Percentiles rank a stretch among this genome's conserved stretches.
Conservation (phyloP, 306 rosid genomes). For the Fragaria ananassa region DNA sequence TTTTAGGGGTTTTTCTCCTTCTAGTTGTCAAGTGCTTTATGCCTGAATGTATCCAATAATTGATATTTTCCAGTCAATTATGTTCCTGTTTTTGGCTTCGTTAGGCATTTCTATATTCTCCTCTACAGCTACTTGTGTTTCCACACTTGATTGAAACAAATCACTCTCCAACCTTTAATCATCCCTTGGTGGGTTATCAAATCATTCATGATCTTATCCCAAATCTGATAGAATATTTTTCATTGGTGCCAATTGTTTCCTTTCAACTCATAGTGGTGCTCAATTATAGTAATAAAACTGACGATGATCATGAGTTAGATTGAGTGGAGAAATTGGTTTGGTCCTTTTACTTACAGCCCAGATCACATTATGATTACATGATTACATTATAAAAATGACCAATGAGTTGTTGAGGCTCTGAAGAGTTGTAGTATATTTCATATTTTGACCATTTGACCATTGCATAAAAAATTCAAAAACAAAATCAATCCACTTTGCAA, state of each 20-base stretch:
- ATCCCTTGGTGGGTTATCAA: slow-evolving; percentile 1
- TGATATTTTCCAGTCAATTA: not conserved
- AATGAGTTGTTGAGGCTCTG: not conserved
- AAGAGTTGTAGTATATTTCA: not conserved
- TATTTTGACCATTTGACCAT: not conserved
- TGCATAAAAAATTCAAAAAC: not conserved
- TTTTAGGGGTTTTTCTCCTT: slow-evolving; percentile 41
- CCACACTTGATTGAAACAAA: not conserved
- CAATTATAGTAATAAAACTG: not conserved
- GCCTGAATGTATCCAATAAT: slow-evolving; percentile 31
- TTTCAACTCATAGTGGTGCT: not conserved
- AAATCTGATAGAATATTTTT: slow-evolving; percentile 2
- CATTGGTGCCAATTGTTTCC: not conserved
- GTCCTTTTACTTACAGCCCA: not conserved
- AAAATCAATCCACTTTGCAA: not conserved
- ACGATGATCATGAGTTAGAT: not conserved
- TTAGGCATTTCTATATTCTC: slow-evolving; percentile 13
- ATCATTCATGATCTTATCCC: slow-evolving; percentile 16
- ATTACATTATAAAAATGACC: not conserved
- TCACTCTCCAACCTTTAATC: not conserved
- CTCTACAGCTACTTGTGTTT: not conserved
- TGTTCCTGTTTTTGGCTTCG: slow-evolving; percentile 12
- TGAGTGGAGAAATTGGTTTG: not conserved
- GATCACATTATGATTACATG: not conserved
- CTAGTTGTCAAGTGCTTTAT: slow-evolving; percentile 44